Evolutionary conservation across 2,329 filamentous ascomycete species (phyloP), one percentile per base, ranked within the genome.

Genomic region (Acarospora socialis): DNA sequence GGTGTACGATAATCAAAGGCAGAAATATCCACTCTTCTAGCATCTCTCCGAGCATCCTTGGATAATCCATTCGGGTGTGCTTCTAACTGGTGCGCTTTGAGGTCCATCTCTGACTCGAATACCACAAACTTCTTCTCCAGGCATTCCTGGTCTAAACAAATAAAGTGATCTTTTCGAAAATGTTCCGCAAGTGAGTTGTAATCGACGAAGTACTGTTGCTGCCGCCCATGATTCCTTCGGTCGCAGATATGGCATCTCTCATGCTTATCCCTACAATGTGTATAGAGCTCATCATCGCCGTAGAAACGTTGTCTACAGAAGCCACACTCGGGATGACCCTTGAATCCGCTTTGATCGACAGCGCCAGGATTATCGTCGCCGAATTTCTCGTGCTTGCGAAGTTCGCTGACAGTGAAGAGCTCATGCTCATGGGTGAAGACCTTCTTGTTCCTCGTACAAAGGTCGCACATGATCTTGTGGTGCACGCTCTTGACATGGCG

Each of bases 381-480:
- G 41, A 78, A 74, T 40, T 73, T 80, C 68, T 95, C 92, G 54
- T 98, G 90, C 47, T 73, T 80, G 44, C 81, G 75, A 30, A 95
- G 64, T 44, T 87, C 82, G 41, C 76, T 70, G 39, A 74, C 69
- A 1, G 81, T 78, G 53, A 94, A 95, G 1, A 98, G 67, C 41
- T 92, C 82, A 52, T 98, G 90, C 56, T 98, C 90, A 57, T 98
- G 90, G 1, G 90, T 94, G 47, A 98, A 98, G 20, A 94, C 84
- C 51, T 93, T 94, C 59, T 98, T 98, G 62, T 94, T 86, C 38
- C 84, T 67, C 5, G 86, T 81, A 56, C 86, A 94, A 7, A 93
- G 65, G 54, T 93, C 83, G 55, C 73, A 92, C 77, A 92, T 86
- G 51, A 81, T 77, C 59, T 87, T 92, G 42, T 77, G 68, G 60